These are phyloP conservation scores for Alternaria burnsii DNA, from an alignment of 2,329 filamentous ascomycete genomes.

Conservation along the genomic window DNA sequence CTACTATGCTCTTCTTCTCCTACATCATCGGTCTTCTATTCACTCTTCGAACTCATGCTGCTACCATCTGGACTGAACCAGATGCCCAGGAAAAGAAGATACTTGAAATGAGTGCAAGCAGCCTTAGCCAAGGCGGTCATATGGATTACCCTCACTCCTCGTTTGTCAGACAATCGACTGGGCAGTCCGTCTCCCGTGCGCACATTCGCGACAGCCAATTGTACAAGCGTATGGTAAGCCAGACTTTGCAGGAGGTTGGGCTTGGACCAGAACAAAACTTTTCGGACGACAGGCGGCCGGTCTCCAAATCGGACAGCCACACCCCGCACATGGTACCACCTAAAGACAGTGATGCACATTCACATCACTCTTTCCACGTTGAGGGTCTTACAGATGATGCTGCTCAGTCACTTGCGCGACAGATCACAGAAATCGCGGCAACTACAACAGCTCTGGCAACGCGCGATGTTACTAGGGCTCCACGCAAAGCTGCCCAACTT, in stretches of 20 bases:
- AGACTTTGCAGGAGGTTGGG: slow-evolving; percentile 86
- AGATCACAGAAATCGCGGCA: slow-evolving; percentile 92
- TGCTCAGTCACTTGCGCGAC: slow-evolving; percentile 80
- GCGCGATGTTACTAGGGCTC: slow-evolving; percentile 70
- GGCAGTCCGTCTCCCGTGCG: slow-evolving; percentile 38
- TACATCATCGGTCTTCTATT: slow-evolving; percentile 96
- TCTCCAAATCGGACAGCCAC: slow-evolving; percentile 34
- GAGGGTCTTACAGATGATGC: slow-evolving; percentile 82
- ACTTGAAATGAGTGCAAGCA: slow-evolving; percentile 49
- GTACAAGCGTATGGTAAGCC: slow-evolving; percentile 91
- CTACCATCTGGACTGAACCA: slow-evolving; percentile 92
- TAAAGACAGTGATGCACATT: slow-evolving; percentile 47
- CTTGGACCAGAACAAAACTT: slow-evolving; percentile 65
- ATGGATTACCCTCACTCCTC: slow-evolving; percentile 42
- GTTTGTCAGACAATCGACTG: slow-evolving; percentile 42
- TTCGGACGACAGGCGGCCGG: slow-evolving; percentile 45
- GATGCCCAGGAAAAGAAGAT: slow-evolving; percentile 58
- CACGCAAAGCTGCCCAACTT: slow-evolving; percentile 60
- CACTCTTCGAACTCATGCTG: slow-evolving; percentile 92
- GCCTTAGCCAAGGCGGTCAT: slow-evolving; percentile 43
- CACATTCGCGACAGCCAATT: slow-evolving; percentile 88
- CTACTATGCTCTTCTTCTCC: slow-evolving; percentile 84
- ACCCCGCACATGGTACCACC: slow-evolving; percentile 50
- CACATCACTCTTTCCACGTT: slow-evolving; percentile 57
- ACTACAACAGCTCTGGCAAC: slow-evolving; percentile 89